Evolutionary conservation across 1,139 yeast species (phyloP).

Genomic region (Suhomyces bolitotheri): DNA sequence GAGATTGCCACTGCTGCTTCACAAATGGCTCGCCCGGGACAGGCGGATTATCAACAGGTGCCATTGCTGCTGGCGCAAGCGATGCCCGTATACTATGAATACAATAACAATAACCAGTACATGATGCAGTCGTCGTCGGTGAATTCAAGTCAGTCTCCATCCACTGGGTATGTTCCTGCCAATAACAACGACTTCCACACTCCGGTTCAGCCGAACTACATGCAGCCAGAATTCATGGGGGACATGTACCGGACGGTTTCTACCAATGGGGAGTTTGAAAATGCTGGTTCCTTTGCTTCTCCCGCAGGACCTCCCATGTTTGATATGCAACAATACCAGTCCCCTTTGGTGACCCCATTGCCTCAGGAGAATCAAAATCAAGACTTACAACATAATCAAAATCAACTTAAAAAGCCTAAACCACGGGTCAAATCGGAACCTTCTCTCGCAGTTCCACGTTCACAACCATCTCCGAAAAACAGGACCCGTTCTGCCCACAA

Average conservation of each 20-base stretch:
- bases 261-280: conserved; percentile 6
- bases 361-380: background rate
- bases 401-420: conserved; percentile 2
- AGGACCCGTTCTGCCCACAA: conserved; percentile 41
- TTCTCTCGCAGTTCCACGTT: conserved; percentile 1
- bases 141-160: conserved; percentile 2
- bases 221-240: conserved; percentile 6
- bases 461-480: conserved; percentile 7
- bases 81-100: background rate
- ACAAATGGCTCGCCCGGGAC: background rate
- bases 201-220: conserved; percentile 1
- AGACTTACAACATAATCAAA: background rate
- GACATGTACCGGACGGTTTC: conserved; percentile 8
- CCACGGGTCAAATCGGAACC: conserved; percentile 11
- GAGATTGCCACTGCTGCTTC: background rate
- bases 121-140: conserved; percentile 2
- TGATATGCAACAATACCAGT: conserved; percentile 5
- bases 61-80: background rate
- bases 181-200: conserved; percentile 1
- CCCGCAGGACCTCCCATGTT: conserved; percentile 5
- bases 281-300: conserved; percentile 2
- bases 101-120: conserved; percentile 5
- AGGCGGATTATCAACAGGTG: background rate
- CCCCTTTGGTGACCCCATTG: conserved; percentile 1
- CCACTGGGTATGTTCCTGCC: background rate